phyloP scores from a whole-genome alignment of 306 rosid species.

The Cucumis cinereus region DNA sequence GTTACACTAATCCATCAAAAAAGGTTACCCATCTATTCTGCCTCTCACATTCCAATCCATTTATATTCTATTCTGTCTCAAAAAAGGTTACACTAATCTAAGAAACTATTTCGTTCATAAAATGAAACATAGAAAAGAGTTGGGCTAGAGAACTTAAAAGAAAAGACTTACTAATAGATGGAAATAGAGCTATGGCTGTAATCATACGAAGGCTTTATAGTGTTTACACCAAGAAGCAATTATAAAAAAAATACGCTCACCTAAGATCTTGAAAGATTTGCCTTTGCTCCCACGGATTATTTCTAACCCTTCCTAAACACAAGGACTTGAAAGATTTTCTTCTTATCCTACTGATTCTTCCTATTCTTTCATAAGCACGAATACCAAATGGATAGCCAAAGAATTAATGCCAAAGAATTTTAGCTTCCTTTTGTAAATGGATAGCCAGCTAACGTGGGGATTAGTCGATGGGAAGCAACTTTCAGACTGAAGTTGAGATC shows the following conservation, averaged over 20 bases:
- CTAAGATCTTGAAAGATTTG: background rate
- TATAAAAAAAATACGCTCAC: background rate
- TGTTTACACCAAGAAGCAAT: background rate
- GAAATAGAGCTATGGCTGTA: too few relatives aligned
- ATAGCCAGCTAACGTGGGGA: background rate
- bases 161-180: background rate
- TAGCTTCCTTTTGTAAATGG: background rate
- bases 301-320: background rate
- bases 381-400: background rate
- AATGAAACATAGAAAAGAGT: background rate
- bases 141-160: background rate
- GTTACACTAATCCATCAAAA: too few relatives aligned
- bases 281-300: background rate
- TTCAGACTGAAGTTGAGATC: background rate
- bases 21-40: too few relatives aligned
- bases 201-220: background rate
- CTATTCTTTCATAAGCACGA: background rate
- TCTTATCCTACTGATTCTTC: background rate
- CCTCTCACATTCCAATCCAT: too few relatives aligned
- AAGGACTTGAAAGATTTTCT: background rate
- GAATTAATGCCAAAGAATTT: background rate
- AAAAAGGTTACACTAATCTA: background rate
- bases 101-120: background rate
- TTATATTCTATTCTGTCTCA: background rate
- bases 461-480: too few relatives aligned